Base-by-base conservation (phyloP, 129 eudicot genomes). In the Arctium lappa region DNA sequence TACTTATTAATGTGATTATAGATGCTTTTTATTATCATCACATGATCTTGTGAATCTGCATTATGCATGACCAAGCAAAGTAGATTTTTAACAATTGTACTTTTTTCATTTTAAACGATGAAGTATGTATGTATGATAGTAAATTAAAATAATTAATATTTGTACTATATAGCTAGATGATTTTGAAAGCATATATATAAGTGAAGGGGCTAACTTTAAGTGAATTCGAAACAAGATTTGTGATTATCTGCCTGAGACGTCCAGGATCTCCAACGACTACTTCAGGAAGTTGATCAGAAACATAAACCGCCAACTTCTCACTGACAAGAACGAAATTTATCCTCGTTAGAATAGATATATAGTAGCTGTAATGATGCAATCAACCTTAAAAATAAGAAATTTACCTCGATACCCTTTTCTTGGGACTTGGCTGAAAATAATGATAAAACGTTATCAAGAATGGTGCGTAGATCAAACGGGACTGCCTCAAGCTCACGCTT, bases 211-310 rank as follows among this genome's bases (percentile, higher is more conserved):
- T 37, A 79, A 95, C 99, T 90, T 95, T 95, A 3, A 91, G 88
- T 77, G 99, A 95, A 63, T 95, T 95, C 27, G 97, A 93, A 78
- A 93, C 97, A 16, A 95, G 97, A 88, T 95, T 93, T 63, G 97
- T 89, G 53, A 95, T 88, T 56, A 95, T 90, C 81, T 93, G 97
- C 78, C 94, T 81, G 82, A 95, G 91, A 22, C 98, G 86, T 50
- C 89, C 97, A 12, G 92, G 99, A 72, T 93, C 99, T 66, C 99
- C 99, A 76, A 91, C 84, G 38, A 95, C 90, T 73, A 91, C 86
- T 77, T 87, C 90, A 30, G 99, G 99, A 69, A 95, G 95, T 65
- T 88, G 90, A 78, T 81, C 82, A 34, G 99, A 95, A 15, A 93
- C 99, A 81, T 90, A 95, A 69, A 91, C 90, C 3, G 99, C 98